Base-by-base conservation (phyloP, 2,329 filamentous ascomycete species). In the Metarhizium brunneum region DNA sequence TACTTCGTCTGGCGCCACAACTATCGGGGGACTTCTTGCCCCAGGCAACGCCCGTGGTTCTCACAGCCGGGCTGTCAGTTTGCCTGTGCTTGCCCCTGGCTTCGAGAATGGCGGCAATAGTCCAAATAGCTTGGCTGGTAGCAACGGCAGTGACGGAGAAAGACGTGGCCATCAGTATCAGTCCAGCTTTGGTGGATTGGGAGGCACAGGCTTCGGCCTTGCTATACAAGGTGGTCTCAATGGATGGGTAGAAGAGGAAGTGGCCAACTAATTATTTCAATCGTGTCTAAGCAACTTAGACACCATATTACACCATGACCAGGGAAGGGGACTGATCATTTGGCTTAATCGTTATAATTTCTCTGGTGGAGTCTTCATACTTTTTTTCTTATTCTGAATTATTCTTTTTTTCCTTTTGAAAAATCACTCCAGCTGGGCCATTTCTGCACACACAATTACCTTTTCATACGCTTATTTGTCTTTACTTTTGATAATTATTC, bases 61-160 rank as follows among this genome's bases (percentile, higher is more conserved):
- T 59, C 83, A 86, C 70, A 92, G 84, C 66, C 86, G 94, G 42
- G 91, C 94, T 38, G 90, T 96, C 57, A 96, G 91, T 68, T 76
- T 99, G 65, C 94, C 94, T 1, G 83, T 81, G 5, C 78, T 87
- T 54, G 83, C 82, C 0, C 82, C 83, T 18, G 81, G 80, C 16
- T 82, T 84, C 54, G 81, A 85, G 69, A 84, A 84, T 54, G 79
- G 80, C 47, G 76, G 76, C 55, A 77, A 73, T 59, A 79, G 76
- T 68, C 75, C 76, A 45, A 75, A 73, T 63, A 76, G 76, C 60
- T 66, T 75, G 20, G 72, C 74, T 18, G 76, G 76, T 16, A 73
- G 71, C 59, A 70, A 70, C 38, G 73, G 70, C 5, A 69, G 71
- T 53, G 79, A 79, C 30, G 76, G 76, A 43, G 79, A 83, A 68